phyloP scores from a whole-genome alignment of 371 early-diverging fungal genomes.

The Mucor indicus region DNA sequence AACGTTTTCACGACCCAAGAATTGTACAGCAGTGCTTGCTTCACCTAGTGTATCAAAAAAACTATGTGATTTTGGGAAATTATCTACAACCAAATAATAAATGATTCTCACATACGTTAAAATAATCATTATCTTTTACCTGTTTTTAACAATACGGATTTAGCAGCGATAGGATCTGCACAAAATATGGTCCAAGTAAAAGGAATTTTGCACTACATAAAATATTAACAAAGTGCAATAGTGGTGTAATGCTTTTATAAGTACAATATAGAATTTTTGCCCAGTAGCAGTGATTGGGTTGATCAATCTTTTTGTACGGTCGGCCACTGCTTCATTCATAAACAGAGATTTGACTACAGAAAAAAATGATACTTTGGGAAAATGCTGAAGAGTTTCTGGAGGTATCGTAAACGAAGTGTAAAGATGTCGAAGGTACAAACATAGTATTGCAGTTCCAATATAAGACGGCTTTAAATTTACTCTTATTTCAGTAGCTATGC shows the following conservation, averaged over 20 bases:
- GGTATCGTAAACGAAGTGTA: background rate
- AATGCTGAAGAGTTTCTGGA: conserved; percentile 1
- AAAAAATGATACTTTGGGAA: background rate
- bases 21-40: conserved; percentile 6
- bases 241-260: no score
- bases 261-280: conserved; percentile 2
- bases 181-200: conserved; percentile 27
- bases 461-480: no score
- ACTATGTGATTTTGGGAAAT: conserved; percentile 6
- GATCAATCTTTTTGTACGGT: background rate
- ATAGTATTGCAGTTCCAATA: background rate
- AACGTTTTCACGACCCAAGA: conserved; percentile 24
- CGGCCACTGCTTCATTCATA: background rate
- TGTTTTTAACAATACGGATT: conserved; percentile 24
- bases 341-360: background rate
- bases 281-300: background rate
- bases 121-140: conserved; percentile 11
- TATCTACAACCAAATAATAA: background rate
- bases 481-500: no score
- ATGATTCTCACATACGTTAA: background rate
- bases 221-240: no score
- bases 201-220: conserved; percentile 14
- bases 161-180: conserved; percentile 25
- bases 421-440: background rate
- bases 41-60: conserved; percentile 1